These are phyloP conservation scores for Smithsoniella earleae DNA, from an alignment of 163 green algal species.

Conservation along the genomic window DNA sequence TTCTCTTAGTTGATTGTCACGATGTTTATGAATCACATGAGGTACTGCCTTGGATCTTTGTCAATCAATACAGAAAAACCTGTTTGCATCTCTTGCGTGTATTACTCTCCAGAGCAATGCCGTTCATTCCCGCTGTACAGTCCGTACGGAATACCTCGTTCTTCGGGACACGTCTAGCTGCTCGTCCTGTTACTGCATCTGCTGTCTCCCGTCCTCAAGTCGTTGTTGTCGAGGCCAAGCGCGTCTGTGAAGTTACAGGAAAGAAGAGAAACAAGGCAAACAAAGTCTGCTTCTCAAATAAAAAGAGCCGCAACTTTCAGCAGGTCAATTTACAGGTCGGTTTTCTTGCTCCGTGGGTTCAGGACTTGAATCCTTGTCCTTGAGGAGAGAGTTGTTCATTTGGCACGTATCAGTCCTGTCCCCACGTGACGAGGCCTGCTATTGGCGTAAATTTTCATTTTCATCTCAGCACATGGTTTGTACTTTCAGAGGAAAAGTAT, in stretches of 20 bases:
- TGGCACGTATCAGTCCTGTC: no score
- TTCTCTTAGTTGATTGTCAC: no score
- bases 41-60: no score
- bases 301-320: constrained; percentile 92
- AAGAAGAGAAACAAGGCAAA: constrained; percentile 86
- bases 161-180: not conserved
- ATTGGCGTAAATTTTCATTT: no score
- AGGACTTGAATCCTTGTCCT: no score
- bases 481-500: constrained; percentile 69
- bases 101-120: not conserved
- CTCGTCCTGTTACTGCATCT: not conserved
- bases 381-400: no score
- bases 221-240: constrained; percentile 42
- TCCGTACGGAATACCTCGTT: constrained; percentile 1
- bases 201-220: constrained; percentile 24
- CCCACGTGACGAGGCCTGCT: no score
- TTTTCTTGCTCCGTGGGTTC: no score
- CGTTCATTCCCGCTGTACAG: not conserved
- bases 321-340: constrained; percentile 81
- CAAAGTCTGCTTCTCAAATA: constrained; percentile 93
- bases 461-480: no score
- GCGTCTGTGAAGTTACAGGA: constrained; percentile 56
- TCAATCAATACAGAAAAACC: no score
- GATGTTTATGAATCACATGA: no score
- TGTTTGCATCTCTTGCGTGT: no score